These are phyloP conservation scores for Phytopythium mirpurense DNA, from an alignment of 352 stramenopile genomes.

Conservation along the genomic window DNA sequence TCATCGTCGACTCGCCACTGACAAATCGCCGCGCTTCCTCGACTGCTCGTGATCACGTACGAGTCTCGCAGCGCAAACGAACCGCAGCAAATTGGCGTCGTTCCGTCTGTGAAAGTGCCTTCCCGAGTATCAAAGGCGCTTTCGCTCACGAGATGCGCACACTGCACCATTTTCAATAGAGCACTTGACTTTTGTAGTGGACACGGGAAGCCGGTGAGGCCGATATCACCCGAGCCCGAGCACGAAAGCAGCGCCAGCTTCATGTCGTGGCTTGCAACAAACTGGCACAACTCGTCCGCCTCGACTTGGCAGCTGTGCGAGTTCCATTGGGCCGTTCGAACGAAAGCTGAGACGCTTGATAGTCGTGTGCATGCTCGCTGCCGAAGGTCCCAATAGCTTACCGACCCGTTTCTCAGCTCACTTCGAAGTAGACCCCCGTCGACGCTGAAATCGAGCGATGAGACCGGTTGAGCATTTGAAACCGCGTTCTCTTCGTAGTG, in stretches of 20 bases:
- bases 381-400: constrained; percentile 62
- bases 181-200: not conserved
- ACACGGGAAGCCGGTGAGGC: not conserved
- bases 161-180: not conserved
- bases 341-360: constrained; percentile 20
- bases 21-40: constrained; percentile 43
- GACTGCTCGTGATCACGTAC: constrained; percentile 42
- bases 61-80: constrained; percentile 64
- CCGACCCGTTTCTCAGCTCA: constrained; percentile 25
- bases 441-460: constrained; percentile 61
- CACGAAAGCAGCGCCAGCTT: constrained; percentile 1
- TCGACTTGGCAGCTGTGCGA: constrained; percentile 40
- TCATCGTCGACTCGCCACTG: constrained; percentile 66
- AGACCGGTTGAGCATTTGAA: constrained; percentile 8
- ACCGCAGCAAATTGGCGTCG: constrained; percentile 6
- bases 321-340: constrained; percentile 52
- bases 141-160: not conserved
- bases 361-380: constrained; percentile 44
- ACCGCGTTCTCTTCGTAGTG: constrained; percentile 12
- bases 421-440: constrained; percentile 56
- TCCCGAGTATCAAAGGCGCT: no score
- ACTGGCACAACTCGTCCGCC: constrained; percentile 13
- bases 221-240: not conserved
- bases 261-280: constrained; percentile 1
- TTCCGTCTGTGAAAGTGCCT: not conserved